Evolutionary conservation across 192 early-diverging fungal species (phyloP), one percentile per base, ranked within the genome.

Genomic region (Podila epicladia): DNA sequence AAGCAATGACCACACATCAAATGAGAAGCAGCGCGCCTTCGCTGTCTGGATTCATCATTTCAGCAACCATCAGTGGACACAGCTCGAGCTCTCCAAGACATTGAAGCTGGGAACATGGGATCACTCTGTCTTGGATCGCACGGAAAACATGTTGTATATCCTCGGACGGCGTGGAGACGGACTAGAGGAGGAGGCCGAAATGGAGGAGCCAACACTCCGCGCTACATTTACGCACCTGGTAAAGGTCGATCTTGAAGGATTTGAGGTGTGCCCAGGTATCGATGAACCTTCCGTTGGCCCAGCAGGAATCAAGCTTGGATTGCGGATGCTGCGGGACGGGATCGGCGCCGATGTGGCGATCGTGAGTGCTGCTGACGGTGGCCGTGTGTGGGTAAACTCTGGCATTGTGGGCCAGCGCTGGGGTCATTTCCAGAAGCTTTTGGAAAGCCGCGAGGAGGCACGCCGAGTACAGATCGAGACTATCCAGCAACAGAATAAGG

Each of bases 381-480:
- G 77, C 24, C 77, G 77, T 26, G 69, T 80, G 3, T 66, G 55
- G 6, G 77, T 73, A n/a, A 80, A 80, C 41, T 80, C 77, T 11
- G 77, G 62, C 13, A 69, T 80, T 58, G 71, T 80, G 5, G 77
- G 77, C 12, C 77, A 80, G 26, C 77, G 77, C 5, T 80, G 77
- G 77, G 77, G 77, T 12, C 69, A 69, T 26, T 73, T 80, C 58
- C 77, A 80, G 38, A 45, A 50, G 1, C 58, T 80, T 31, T 64
- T 80, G 62, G 57, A 69, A 45, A 65, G 73, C 20, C 60, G 67
- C 8, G 62, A 69, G 6, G 29, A 61, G 59, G 26, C 20, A 61
- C 59, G 29, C 22, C 26, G 17, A 26, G 20, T 38, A 15, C 50
- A 58, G 67, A 64, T 58, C 20, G 26, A 69, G 48, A 22, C 53